Percentiles rank a stretch among this genome's conserved stretches.
Evolutionary conservation across 345 rosid species (phyloP).

Genomic region (Pelargonium nanum): DNA sequence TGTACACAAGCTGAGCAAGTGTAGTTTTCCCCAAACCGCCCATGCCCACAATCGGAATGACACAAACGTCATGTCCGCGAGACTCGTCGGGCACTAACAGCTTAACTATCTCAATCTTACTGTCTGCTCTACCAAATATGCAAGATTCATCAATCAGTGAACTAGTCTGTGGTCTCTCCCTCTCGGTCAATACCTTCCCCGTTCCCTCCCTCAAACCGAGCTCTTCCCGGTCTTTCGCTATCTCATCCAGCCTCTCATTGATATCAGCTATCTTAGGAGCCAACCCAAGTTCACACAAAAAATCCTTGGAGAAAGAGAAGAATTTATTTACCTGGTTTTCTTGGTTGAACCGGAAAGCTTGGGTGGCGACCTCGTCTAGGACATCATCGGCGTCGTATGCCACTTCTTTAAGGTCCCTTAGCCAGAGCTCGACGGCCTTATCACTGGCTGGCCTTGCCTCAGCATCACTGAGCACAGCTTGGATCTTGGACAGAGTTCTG

Average conservation of each 20-base stretch:
- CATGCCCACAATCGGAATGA: slow-evolving; percentile 19
- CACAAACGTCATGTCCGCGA: slow-evolving; percentile 1
- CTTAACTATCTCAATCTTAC: slow-evolving; percentile 3
- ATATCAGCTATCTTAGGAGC: slow-evolving; percentile 8
- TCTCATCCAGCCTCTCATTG: slow-evolving; percentile 12
- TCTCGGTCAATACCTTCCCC: background rate
- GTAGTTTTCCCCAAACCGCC: slow-evolving; percentile 16
- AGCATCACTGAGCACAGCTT: slow-evolving; percentile 19
- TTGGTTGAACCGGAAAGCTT: slow-evolving; percentile 7
- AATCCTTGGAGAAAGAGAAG: background rate
- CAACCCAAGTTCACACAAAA: background rate
- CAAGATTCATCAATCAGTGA: slow-evolving; percentile 10
- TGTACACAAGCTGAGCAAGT: slow-evolving; percentile 13
- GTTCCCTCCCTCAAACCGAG: slow-evolving; percentile 11
- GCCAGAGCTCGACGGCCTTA: slow-evolving; percentile 11
- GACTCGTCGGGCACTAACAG: slow-evolving; percentile 5
- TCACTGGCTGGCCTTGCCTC: slow-evolving; percentile 11
- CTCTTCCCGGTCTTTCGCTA: slow-evolving; percentile 6
- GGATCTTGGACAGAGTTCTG: background rate
- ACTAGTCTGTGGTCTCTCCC: slow-evolving; percentile 7
- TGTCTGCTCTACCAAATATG: slow-evolving; percentile 12
- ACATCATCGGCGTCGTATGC: slow-evolving; percentile 16
- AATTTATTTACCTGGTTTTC: slow-evolving; percentile 2
- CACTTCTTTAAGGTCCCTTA: slow-evolving; percentile 12
- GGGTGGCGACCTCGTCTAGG: slow-evolving; percentile 14